Percentiles rank a stretch among this genome's conserved stretches.
Evolutionary conservation across 805 yeast species (phyloP).

Genomic region (Candida boleticola): DNA sequence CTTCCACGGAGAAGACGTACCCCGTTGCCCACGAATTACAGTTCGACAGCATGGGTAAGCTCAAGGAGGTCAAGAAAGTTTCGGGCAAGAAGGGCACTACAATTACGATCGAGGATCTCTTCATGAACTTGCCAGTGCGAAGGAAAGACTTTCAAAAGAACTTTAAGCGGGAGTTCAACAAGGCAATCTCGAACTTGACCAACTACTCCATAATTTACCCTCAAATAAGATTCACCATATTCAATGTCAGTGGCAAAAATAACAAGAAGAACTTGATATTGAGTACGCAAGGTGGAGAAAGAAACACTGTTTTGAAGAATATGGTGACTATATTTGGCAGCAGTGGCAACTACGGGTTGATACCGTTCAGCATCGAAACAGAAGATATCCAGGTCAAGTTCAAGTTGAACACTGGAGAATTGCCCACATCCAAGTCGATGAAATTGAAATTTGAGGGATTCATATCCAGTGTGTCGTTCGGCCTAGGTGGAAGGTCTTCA

Average conservation of each 20-base stretch:
- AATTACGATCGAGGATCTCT: slow-evolving; percentile 56
- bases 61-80: slow-evolving; percentile 39
- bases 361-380: slow-evolving; percentile 44
- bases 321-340: slow-evolving; percentile 71
- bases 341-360: slow-evolving; percentile 56
- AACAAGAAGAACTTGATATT: slow-evolving; percentile 52
- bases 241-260: slow-evolving; percentile 39
- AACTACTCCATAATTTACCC: slow-evolving; percentile 64
- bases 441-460: slow-evolving; percentile 50
- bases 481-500: slow-evolving; percentile 65
- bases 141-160: slow-evolving; percentile 68
- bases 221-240: slow-evolving; percentile 57
- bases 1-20: slow-evolving; percentile 44
- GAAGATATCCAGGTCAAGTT: slow-evolving; percentile 26
- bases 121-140: slow-evolving; percentile 77
- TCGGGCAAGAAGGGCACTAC: slow-evolving; percentile 70
- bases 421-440: slow-evolving; percentile 9
- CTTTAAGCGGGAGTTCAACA: slow-evolving; percentile 66
- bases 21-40: slow-evolving; percentile 60
- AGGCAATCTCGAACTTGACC: slow-evolving; percentile 61
- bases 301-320: slow-evolving; percentile 41
- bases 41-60: slow-evolving; percentile 54
- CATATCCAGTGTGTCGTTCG: slow-evolving; percentile 76
- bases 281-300: slow-evolving; percentile 57
- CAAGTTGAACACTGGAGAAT: slow-evolving; percentile 13